Evolutionary conservation across 2,329 filamentous ascomycete genomes (phyloP), one percentile per base, ranked within the genome.

Genomic region (Passalora sequoiae): DNA sequence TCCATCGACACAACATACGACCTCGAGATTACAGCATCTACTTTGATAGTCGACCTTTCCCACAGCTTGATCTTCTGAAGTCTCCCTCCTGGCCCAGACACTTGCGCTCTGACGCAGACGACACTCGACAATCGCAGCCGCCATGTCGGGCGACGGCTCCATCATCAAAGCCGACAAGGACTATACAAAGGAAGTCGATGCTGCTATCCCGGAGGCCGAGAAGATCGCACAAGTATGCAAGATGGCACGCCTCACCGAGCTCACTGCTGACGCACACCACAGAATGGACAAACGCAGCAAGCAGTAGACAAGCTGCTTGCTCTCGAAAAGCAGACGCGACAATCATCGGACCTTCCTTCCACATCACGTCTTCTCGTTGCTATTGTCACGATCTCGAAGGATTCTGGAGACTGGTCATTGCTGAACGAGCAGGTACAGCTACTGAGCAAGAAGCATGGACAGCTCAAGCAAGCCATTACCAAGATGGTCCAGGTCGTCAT

Each of bases 401-500:
- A 94, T 67, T 82, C 86, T 15, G 84, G 84, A 56, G 89, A 98
- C 67, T 98, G 92, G 92, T 83, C 81, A 66, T 73, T 96, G 61
- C 78, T 98, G 70, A 97, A 95, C 66, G 92, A 98, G 71, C 92
- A 98, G 72, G 87, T 95, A 51, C 77, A 95, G 60, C 77, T 96
- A 53, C 77, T 98, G 45, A 97, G 92, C 55, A 98, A 98, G 82
- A 98, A 98, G 75, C 92, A 98, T 85, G 87, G 89, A 60, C 92
- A 98, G 74, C 89, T 98, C 64, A 98, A 98, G 71, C 92, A 97
- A 71, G 92, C 92, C 62, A 92, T 89, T 61, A 97, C 92, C 60
- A 92, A 91, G 75, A 98, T 98, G 92, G 89, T 98, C 49, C 92
- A 98, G 75, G 84, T 83, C 36, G 89, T 95, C 51, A 95, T 98